Conservation (phyloP, 495 filamentous ascomycete species). For the Neurospora sp. region DNA sequence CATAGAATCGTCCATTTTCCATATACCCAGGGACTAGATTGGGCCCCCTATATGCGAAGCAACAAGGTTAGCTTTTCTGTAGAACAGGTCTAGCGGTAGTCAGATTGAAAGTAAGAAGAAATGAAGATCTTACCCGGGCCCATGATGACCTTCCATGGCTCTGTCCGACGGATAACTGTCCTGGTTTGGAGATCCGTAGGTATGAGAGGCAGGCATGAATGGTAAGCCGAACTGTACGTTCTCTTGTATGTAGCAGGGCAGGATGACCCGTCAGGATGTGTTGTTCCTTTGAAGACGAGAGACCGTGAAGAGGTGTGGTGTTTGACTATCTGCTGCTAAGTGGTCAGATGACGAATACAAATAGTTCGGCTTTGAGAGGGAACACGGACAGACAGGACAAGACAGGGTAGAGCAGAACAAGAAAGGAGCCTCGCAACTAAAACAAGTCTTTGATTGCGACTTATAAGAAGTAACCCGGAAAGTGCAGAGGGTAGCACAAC, state of each 20-base stretch:
- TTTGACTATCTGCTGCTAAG: neutral
- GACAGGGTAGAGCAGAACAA: neutral
- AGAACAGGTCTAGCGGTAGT: neutral
- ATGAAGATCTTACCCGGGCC: neutral
- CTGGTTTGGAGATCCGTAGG: neutral
- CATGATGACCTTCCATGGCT: neutral
- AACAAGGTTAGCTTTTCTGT: neutral
- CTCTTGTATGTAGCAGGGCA: neutral
- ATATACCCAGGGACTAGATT: neutral
- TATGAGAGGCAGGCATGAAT: neutral
- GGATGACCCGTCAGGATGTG: neutral
- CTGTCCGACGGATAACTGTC: neutral
- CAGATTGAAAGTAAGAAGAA: neutral
- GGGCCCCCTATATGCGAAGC: neutral
- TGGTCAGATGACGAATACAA: neutral
- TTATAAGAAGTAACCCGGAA: neutral
- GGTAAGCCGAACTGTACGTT: neutral
- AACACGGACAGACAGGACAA: neutral
- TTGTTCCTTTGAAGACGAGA: neutral
- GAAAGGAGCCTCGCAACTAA: neutral
- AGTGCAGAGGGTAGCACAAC: neutral
- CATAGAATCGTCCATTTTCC: conserved; percentile 11
- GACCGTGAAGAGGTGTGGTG: neutral
- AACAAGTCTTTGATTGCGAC: neutral
- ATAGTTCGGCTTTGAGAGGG: neutral